phyloP scores from a whole-genome alignment of 331 rosid species.

The Erythrophleum ivorense region DNA sequence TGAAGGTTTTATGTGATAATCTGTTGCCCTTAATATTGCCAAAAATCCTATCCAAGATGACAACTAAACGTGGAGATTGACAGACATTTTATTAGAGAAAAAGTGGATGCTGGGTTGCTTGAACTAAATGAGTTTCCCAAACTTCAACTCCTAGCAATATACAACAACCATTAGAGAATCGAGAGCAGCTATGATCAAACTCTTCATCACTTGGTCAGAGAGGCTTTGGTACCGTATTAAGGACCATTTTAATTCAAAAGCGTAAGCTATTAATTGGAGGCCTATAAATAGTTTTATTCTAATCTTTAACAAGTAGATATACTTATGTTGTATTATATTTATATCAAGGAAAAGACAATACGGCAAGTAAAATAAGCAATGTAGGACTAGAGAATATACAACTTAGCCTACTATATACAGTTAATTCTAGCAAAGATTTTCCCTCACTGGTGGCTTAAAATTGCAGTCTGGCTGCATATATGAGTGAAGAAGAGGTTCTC shows the following conservation, averaged over 20 bases:
- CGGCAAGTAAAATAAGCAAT: not conserved
- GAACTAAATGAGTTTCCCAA: not conserved
- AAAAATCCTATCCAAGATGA: too few relatives aligned
- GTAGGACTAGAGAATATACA: not conserved
- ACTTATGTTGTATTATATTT: not conserved
- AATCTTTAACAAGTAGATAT: not conserved
- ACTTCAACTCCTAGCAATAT: not conserved
- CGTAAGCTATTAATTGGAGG: not conserved
- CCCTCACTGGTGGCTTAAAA: slow-evolving; percentile 36
- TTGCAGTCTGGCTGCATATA: slow-evolving; percentile 90
- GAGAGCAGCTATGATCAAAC: not conserved
- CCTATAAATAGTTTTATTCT: not conserved
- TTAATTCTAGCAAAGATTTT: slow-evolving; percentile 6
- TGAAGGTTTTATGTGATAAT: too few relatives aligned
- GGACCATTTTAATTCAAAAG: not conserved
- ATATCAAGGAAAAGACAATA: not conserved
- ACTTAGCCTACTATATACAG: not conserved
- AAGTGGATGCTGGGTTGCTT: too few relatives aligned
- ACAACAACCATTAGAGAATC: not conserved
- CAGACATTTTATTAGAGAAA: too few relatives aligned
- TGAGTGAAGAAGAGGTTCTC: slow-evolving; percentile 92
- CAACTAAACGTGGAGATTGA: too few relatives aligned
- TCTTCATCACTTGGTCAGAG: not conserved
- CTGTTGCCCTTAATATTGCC: too few relatives aligned
- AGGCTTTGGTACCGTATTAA: not conserved